phyloP scores from a whole-genome alignment of 768 basidiomycete genomes.

The Boletus rex-veris region DNA sequence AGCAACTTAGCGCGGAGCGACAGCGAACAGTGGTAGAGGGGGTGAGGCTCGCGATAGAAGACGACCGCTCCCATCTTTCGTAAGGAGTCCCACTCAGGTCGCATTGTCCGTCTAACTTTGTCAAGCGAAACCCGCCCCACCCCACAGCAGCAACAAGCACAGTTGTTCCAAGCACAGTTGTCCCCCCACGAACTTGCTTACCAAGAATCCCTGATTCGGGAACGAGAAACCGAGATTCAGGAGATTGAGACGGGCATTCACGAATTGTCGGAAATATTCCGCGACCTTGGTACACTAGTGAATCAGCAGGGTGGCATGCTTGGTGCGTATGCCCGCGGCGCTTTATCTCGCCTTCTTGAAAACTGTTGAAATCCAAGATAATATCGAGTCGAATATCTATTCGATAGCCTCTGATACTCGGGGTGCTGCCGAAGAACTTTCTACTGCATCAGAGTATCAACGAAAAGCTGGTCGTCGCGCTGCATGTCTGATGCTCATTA shows the following conservation, averaged over 20 bases:
- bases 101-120: not conserved
- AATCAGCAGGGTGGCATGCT: conserved; percentile 93
- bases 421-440: conserved; percentile 81
- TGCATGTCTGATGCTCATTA: conserved; percentile 83
- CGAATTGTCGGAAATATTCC: conserved; percentile 94
- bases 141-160: conserved; percentile 64
- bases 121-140: conserved; percentile 39
- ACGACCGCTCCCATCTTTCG: conserved; percentile 45
- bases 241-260: conserved; percentile 98
- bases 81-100: not conserved
- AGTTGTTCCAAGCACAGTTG: conserved; percentile 66
- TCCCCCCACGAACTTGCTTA: conserved; percentile 91
- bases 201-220: conserved; percentile 79
- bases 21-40: conserved; percentile 88
- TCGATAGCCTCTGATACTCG: conserved; percentile 80
- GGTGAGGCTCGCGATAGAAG: conserved; percentile 81
- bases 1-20: conserved; percentile 83
- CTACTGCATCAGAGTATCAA: conserved; percentile 89
- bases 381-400: conserved; percentile 91
- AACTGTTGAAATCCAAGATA: conserved; percentile 51
- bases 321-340: conserved; percentile 49
- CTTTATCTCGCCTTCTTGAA: not conserved
- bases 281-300: conserved; percentile 91
- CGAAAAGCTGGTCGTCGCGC: conserved; percentile 89
- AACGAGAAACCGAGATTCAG: conserved; percentile 90